A percentile compares a stretch with the other conserved stretches of the same genome.
phyloP scores from a whole-genome alignment of 192 early-diverging fungal genomes.

The Coemansia sp. region DNA sequence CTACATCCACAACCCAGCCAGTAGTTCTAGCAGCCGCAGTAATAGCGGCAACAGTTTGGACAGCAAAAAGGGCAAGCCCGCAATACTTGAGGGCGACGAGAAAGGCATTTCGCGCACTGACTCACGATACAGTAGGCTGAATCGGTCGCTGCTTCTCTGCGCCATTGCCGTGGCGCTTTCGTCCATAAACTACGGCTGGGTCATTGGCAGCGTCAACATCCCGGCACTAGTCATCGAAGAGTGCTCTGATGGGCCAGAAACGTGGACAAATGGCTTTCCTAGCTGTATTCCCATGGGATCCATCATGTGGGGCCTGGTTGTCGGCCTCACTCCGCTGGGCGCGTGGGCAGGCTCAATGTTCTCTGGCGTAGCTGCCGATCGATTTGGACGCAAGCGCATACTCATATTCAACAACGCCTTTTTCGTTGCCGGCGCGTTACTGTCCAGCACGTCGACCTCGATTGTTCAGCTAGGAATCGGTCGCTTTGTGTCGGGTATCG shows the following conservation, averaged over 20 bases:
- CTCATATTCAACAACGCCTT: constrained; percentile 70
- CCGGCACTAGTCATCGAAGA: constrained; percentile 56
- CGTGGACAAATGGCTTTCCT: constrained; percentile 56
- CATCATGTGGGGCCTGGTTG: constrained; percentile 60
- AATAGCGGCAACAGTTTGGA: constrained; percentile 11
- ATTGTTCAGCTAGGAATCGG: constrained; percentile 60
- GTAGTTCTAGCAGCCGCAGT: not conserved
- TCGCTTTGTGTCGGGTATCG: constrained; percentile 76
- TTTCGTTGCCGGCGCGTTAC: constrained; percentile 62
- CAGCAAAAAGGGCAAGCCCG: constrained; percentile 13
- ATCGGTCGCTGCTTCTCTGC: constrained; percentile 33
- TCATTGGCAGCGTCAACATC: constrained; percentile 58
- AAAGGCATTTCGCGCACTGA: constrained; percentile 28
- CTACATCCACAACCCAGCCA: not conserved
- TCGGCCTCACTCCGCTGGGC: constrained; percentile 67
- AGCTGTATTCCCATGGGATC: constrained; percentile 71
- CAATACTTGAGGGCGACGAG: constrained; percentile 23
- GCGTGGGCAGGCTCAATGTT: constrained; percentile 76
- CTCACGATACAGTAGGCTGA: constrained; percentile 38
- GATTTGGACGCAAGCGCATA: constrained; percentile 68
- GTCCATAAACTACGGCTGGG: constrained; percentile 57
- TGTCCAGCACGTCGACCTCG: constrained; percentile 62
- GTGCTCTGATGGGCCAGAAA: constrained; percentile 50
- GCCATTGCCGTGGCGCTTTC: constrained; percentile 45
- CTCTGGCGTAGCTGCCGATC: constrained; percentile 63